Conservation (phyloP, 495 filamentous ascomycete species). For the Penicillium cinerascens region DNA sequence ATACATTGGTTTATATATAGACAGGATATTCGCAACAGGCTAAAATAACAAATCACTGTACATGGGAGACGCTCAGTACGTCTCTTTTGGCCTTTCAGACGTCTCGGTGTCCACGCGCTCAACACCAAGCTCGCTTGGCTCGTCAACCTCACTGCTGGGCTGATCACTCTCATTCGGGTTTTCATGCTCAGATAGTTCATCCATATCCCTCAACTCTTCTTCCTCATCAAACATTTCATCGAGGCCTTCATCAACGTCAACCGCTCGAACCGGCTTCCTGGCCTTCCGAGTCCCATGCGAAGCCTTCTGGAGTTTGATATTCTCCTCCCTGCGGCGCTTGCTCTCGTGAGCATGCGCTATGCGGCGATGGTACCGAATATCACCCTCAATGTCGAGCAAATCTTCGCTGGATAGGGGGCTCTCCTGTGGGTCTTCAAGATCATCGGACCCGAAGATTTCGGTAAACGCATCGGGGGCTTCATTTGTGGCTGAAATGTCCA, state of each 20-base stretch:
- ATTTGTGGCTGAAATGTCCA: background rate
- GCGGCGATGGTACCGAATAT: background rate
- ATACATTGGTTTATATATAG: conserved; percentile 11
- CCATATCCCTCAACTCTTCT: background rate
- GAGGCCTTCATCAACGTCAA: background rate
- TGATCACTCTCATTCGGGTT: background rate
- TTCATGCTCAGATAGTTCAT: background rate
- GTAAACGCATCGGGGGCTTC: background rate
- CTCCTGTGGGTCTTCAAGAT: background rate
- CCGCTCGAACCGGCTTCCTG: background rate
- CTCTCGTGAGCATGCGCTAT: background rate
- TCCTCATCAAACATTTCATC: background rate
- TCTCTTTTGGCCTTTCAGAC: background rate
- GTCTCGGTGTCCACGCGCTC: background rate
- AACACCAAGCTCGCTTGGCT: background rate
- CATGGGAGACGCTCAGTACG: conserved; percentile 1
- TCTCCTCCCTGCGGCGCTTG: background rate
- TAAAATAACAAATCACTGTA: conserved; percentile 17
- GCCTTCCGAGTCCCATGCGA: background rate
- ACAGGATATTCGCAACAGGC: conserved; percentile 10
- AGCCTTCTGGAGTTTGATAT: background rate
- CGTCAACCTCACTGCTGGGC: background rate
- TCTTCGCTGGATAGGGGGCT: conserved; percentile 5
- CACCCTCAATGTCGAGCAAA: conserved; percentile 7
- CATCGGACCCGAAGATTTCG: background rate